These are phyloP conservation scores for Colletotrichum navitas DNA, from an alignment of 2,329 filamentous ascomycete genomes.

Conservation along the genomic window DNA sequence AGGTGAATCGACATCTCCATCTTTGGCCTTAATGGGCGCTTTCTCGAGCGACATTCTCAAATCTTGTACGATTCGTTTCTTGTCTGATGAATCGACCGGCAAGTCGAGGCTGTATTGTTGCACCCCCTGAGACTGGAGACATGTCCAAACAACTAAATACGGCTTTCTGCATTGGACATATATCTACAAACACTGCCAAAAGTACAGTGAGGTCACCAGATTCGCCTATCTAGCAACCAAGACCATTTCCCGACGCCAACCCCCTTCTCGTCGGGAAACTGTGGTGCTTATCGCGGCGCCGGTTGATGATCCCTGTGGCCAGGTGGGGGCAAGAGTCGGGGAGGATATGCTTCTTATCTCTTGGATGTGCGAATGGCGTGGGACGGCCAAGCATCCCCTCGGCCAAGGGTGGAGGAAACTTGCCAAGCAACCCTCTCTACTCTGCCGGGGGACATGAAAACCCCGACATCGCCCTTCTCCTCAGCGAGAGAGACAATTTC, in stretches of 20 bases:
- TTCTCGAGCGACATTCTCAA: conserved; percentile 27
- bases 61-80: not conserved
- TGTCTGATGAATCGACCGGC: too few relatives aligned
- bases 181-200: conserved; percentile 15
- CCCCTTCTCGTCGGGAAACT: conserved; percentile 26
- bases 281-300: conserved; percentile 20
- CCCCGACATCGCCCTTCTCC: conserved; percentile 33
- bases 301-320: conserved; percentile 29
- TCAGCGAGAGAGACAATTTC: not conserved
- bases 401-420: conserved; percentile 32
- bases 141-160: not conserved
- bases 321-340: conserved; percentile 25
- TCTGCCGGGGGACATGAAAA: conserved; percentile 19
- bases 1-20: conserved; percentile 27
- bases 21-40: conserved; percentile 26
- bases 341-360: conserved; percentile 35
- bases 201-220: conserved; percentile 30
- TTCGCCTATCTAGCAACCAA: conserved; percentile 33
- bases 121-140: not conserved
- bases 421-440: conserved; percentile 6
- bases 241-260: conserved; percentile 27
- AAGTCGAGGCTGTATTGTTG: not conserved
- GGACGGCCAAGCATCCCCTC: conserved; percentile 18
- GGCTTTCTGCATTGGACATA: conserved; percentile 14
- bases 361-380: not conserved